Evolutionary conservation across 306 rosid species (phyloP).

Genomic region (Boehmeria nivea): DNA sequence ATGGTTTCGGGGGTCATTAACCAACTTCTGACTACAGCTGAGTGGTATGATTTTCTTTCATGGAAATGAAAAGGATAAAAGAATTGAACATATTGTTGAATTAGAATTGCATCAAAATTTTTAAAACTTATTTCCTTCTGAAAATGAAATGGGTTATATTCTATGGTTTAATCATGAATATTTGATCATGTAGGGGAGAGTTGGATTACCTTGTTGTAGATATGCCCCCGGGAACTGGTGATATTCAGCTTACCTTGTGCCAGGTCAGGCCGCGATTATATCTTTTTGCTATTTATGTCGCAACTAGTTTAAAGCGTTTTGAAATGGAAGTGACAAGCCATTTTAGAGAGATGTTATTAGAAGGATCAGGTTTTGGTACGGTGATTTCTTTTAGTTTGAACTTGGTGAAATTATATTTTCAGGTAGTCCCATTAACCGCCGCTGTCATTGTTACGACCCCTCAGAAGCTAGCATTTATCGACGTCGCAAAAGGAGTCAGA

Average conservation of each 20-base stretch:
- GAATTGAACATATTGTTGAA: background rate
- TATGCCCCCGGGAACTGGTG: conserved; percentile 99
- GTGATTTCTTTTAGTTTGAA: conserved; percentile 18
- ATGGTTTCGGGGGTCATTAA: conserved; percentile 97
- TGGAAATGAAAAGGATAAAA: conserved; percentile 3
- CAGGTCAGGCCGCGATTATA: conserved; percentile 60
- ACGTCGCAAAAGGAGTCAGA: conserved; percentile 98
- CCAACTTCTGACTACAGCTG: conserved; percentile 90
- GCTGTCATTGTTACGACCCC: conserved; percentile 98
- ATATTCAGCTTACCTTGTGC: conserved; percentile 94
- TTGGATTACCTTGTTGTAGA: conserved; percentile 91
- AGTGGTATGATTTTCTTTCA: conserved; percentile 51
- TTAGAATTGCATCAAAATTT: background rate
- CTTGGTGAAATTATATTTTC: conserved; percentile 30
- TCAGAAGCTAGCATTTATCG: conserved; percentile 93
- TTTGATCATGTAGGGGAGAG: conserved; percentile 76
- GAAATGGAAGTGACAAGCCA: background rate
- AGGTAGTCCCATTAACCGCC: conserved; percentile 88
- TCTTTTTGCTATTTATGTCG: background rate
- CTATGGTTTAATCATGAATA: background rate
- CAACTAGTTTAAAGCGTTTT: background rate
- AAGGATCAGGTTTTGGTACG: too few species aligned
- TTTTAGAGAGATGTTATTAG: background rate
- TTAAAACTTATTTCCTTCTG: background rate
- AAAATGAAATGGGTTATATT: background rate